phyloP scores from a whole-genome alignment of 2,329 filamentous ascomycete species.

The Remersonia thermophila region DNA sequence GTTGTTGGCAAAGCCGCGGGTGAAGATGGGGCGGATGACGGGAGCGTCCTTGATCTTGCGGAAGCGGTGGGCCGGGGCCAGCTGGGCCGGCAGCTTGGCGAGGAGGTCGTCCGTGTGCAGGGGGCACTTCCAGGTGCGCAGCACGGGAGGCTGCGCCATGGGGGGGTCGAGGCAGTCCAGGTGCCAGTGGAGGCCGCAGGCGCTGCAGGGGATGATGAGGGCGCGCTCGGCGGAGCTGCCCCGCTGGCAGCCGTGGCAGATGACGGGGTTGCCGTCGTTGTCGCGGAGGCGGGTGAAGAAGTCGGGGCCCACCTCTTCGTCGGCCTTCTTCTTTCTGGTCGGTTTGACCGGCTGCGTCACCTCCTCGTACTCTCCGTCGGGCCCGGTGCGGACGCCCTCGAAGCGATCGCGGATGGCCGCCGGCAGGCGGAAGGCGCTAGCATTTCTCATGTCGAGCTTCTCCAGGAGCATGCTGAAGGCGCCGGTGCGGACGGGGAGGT shows the following conservation, averaged over 20 bases:
- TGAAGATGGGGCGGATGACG: conserved; percentile 38
- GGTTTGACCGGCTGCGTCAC: conserved; percentile 42
- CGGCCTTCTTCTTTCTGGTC: conserved; percentile 41
- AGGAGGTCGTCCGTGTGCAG: conserved; percentile 73
- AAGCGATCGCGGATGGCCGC: conserved; percentile 61
- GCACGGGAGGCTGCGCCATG: conserved; percentile 61
- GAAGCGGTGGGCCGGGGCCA: conserved; percentile 49
- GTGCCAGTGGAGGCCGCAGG: conserved; percentile 76
- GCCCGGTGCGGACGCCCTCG: conserved; percentile 63
- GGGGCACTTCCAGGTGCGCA: conserved; percentile 78
- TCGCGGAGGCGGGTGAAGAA: conserved; percentile 56
- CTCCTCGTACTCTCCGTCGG: conserved; percentile 73
- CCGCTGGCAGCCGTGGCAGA: conserved; percentile 66
- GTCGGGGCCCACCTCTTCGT: conserved; percentile 54
- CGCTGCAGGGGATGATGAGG: conserved; percentile 70
- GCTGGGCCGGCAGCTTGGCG: conserved; percentile 38
- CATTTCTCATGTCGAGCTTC: conserved; percentile 54
- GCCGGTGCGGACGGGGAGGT: conserved; percentile 35
- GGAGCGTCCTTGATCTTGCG: conserved; percentile 46
- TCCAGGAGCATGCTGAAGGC: conserved; percentile 52
- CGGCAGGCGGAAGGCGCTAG: conserved; percentile 62
- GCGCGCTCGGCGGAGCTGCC: conserved; percentile 51
- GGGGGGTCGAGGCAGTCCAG: conserved; percentile 84
- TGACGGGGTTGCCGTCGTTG: conserved; percentile 57
- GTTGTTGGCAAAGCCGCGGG: conserved; percentile 57